These are phyloP conservation scores for Cymbopogon citratus DNA, from an alignment of 176 grass and related monocot genomes.

Conservation along the genomic window DNA sequence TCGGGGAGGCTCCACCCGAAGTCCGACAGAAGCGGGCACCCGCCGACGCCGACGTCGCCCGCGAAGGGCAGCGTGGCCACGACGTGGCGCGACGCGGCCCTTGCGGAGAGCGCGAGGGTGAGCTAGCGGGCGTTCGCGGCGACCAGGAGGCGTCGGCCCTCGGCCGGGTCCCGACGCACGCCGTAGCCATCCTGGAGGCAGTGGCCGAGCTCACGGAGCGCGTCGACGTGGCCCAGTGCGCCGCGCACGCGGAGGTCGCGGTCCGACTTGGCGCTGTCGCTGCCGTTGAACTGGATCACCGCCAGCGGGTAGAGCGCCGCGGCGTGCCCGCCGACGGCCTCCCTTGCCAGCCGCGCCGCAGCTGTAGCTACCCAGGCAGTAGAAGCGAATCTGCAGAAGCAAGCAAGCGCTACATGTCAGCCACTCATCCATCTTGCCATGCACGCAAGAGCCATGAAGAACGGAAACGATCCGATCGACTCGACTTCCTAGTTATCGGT, in stretches of 20 bases:
- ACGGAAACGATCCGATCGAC: no score
- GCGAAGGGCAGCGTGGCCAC: background rate
- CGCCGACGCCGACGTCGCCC: background rate
- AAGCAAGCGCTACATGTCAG: no score
- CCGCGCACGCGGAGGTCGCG: no score
- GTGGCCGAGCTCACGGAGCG: no score
- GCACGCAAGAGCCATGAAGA: no score
- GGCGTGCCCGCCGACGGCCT: conserved; percentile 61
- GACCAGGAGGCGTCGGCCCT: conserved; percentile 60
- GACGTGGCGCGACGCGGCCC: background rate
- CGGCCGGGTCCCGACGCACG: conserved; percentile 41
- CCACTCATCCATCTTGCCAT: no score
- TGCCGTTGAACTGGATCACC: conserved; percentile 83
- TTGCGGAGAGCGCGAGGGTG: conserved; percentile 30
- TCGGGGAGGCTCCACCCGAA: conserved; percentile 55
- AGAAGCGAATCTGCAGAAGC: conserved; percentile 64
- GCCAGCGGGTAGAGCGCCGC: conserved; percentile 74
- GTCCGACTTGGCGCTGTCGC: conserved; percentile 49
- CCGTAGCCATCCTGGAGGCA: conserved; percentile 40
- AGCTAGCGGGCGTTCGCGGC: conserved; percentile 63
- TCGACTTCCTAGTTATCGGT: no score
- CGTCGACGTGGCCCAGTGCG: no score
- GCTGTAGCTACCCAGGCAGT: conserved; percentile 49
- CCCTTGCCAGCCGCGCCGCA: conserved; percentile 61
- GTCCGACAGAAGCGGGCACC: conserved; percentile 40